Evolutionary conservation across 768 basidiomycete genomes (phyloP), one percentile per base, ranked within the genome.

Genomic region (Tephrocybe sp.): DNA sequence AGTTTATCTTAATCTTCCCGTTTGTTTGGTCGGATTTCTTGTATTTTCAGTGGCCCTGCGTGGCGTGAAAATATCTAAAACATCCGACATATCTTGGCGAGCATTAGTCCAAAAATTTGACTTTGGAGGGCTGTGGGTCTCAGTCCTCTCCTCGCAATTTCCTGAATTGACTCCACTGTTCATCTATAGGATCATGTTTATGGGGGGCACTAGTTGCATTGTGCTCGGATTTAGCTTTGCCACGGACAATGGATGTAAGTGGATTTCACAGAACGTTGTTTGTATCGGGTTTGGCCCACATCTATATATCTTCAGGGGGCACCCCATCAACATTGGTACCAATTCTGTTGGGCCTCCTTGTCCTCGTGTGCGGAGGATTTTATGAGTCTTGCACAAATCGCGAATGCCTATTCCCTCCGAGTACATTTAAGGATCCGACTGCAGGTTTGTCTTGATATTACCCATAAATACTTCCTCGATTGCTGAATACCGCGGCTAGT

Each of bases 1-100:
- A 92, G 90, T 93, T 65, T 91, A 83, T 63, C 75, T 93, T 64
- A 93, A 92, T 68, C 72, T 92, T 40, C 90, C 90, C 16, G 70
- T 92, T 47, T 88, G 85, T 62, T 61, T 79, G 22, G 54, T 82
- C 21, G 84, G 86, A 18, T 75, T 77, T 51, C 49, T 79, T 9
- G 73, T 89, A 8, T 69, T 91, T 18, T 61, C 64, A 16, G 42
- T 78, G 24, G 83, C 87, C n/a, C 76, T 92, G 42, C 80, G 79
- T 53, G 68, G 66, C 29, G 76, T 89, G 29, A 60, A 70, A 27
- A 64, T 87, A 18, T 68, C 72, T 16, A 67, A 66, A 37, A 55
- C 78, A 13, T 61, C 68, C 21, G 69, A 74, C 46, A 70, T 78
- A 36, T 83, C 86, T 8, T 88, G 85, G 82, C 64, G 64, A 50